Evolutionary conservation across 768 basidiomycete genomes (phyloP).

Genomic region (Rossbeevera mucosa): DNA sequence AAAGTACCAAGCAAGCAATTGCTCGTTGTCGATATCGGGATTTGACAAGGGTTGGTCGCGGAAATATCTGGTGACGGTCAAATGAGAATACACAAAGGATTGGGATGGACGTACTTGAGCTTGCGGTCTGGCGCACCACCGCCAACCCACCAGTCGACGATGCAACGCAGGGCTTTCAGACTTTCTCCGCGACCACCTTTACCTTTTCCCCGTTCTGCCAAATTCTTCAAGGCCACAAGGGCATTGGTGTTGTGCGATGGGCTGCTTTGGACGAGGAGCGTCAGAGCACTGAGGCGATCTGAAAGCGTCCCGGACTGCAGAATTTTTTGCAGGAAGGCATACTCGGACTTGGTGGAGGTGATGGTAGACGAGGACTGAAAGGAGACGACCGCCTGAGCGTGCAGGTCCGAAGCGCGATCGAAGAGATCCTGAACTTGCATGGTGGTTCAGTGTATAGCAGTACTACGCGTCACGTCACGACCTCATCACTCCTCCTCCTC

Average conservation of each 20-base stretch:
- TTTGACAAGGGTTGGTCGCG: conserved; percentile 79
- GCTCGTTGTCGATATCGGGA: conserved; percentile 59
- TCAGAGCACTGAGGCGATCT: conserved; percentile 86
- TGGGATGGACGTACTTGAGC: conserved; percentile 55
- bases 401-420: conserved; percentile 44
- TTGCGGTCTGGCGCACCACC: conserved; percentile 88
- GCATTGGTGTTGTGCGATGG: conserved; percentile 84
- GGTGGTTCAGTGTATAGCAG: too few relatives aligned
- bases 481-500: too few relatives aligned
- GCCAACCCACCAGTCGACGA: conserved; percentile 97
- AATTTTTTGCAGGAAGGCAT: conserved; percentile 78
- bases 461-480: too few relatives aligned
- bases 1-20: conserved; percentile 82
- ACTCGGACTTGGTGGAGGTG: conserved; percentile 59
- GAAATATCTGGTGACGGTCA: conserved; percentile 62
- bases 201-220: conserved; percentile 74
- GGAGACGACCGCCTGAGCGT: conserved; percentile 38
- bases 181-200: conserved; percentile 93
- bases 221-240: conserved; percentile 64
- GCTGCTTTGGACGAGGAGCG: conserved; percentile 81
- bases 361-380: conserved; percentile 49
- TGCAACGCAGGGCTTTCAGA: conserved; percentile 81
- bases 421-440: too few relatives aligned
- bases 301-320: conserved; percentile 86
- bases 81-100: neutral